Evolutionary conservation across 495 filamentous ascomycete species (phyloP).

Genomic region (Hypoxylon lienhwacheense): DNA sequence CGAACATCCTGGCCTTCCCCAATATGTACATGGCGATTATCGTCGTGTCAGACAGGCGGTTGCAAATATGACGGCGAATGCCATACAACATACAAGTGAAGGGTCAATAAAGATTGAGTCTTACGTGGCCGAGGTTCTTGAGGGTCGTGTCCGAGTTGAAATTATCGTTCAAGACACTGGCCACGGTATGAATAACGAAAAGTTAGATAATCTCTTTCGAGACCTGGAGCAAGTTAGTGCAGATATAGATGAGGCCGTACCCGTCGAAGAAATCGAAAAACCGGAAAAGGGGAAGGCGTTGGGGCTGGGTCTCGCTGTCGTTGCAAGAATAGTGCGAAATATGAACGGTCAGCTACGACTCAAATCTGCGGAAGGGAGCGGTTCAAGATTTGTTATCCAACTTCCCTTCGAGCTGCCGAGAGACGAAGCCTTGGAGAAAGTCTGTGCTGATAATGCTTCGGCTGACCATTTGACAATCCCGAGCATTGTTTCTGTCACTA

Average conservation of each 20-base stretch:
- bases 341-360: constrained; percentile 89
- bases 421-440: constrained; percentile 42
- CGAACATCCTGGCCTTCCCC: constrained; percentile 70
- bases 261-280: constrained; percentile 36
- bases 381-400: constrained; percentile 77
- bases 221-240: constrained; percentile 85
- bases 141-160: constrained; percentile 62
- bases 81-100: constrained; percentile 74
- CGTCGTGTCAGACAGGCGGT: constrained; percentile 78
- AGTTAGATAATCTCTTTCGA: constrained; percentile 76
- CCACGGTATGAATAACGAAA: constrained; percentile 69
- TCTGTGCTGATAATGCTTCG: constrained; percentile 9
- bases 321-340: constrained; percentile 81
- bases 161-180: constrained; percentile 80
- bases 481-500: constrained; percentile 34
- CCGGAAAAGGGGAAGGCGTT: constrained; percentile 53
- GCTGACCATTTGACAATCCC: constrained; percentile 18
- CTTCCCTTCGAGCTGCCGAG: constrained; percentile 67
- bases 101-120: constrained; percentile 74
- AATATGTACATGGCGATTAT: constrained; percentile 75
- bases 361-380: constrained; percentile 84
- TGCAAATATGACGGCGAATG: constrained; percentile 82
- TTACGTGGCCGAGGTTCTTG: constrained; percentile 52
- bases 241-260: constrained; percentile 51
- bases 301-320: constrained; percentile 83